Conservation (phyloP, 352 stramenopile genomes). For the Phytophthora sansomeana region DNA sequence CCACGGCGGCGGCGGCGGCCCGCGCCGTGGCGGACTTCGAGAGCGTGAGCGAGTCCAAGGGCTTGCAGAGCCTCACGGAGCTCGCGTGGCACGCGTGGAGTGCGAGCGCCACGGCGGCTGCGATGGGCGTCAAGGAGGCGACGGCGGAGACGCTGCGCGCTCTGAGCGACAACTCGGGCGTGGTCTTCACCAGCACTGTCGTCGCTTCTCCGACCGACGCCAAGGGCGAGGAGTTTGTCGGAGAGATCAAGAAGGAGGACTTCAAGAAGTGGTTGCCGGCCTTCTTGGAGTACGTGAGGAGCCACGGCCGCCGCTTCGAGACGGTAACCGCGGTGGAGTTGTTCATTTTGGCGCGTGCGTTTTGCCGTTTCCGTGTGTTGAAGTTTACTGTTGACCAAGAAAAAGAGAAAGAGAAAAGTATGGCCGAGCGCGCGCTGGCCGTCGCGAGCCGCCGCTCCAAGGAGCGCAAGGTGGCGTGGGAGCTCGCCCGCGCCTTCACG, state of each 20-base stretch:
- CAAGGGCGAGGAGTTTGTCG: constrained; percentile 3
- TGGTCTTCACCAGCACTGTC: constrained; percentile 43
- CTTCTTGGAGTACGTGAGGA: constrained; percentile 45
- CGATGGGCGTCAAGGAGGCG: constrained; percentile 36
- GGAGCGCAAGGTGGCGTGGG: constrained; percentile 49
- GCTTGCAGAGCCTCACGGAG: constrained; percentile 27
- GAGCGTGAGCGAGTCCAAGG: constrained; percentile 41
- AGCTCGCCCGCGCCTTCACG: constrained; percentile 48
- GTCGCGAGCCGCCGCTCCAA: constrained; percentile 35
- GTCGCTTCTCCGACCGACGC: constrained; percentile 19
- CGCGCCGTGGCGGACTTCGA: constrained; percentile 41
- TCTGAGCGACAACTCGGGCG: constrained; percentile 29
- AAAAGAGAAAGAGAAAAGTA: constrained; percentile 38
- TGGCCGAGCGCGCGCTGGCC: constrained; percentile 29
- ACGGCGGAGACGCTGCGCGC: constrained; percentile 18
- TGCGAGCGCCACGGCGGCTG: constrained; percentile 33
- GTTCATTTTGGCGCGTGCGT: constrained; percentile 52
- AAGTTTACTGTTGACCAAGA: constrained; percentile 31
- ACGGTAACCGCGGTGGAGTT: constrained; percentile 45
- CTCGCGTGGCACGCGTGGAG: constrained; percentile 45
- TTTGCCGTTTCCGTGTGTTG: constrained; percentile 49
- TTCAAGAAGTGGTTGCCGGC: constrained; percentile 43
- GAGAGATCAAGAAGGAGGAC: constrained; percentile 37
- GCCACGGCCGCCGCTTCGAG: constrained; percentile 40
- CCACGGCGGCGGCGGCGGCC: constrained; percentile 28